phyloP scores from a whole-genome alignment of 1,139 yeast genomes.

The Kluyveromyces sp. region DNA sequence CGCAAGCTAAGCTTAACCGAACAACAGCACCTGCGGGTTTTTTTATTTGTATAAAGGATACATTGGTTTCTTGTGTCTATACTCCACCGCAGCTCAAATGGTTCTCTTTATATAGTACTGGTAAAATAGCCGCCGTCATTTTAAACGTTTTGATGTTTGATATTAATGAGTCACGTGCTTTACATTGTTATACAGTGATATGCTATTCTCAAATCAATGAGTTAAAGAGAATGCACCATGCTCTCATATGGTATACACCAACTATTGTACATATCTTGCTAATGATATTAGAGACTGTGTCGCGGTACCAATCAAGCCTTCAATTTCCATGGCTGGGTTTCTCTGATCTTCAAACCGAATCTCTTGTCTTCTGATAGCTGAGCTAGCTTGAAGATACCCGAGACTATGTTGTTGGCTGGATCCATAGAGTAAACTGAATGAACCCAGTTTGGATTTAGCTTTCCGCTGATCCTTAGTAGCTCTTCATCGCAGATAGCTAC shows the following conservation, averaged over 20 bases:
- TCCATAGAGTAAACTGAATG: slow-evolving; percentile 62
- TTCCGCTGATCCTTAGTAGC: slow-evolving; percentile 70
- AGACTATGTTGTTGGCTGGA: slow-evolving; percentile 37
- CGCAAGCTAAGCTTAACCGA: too few relatives aligned
- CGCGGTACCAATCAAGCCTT: slow-evolving; percentile 6
- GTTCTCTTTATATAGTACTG: background rate
- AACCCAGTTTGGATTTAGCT: slow-evolving; percentile 74
- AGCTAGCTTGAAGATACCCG: slow-evolving; percentile 48
- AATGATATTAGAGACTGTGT: background rate
- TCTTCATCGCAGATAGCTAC: slow-evolving; percentile 55
- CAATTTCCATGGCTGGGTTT: slow-evolving; percentile 49
- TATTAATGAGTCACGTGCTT: background rate
- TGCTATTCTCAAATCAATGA: background rate
- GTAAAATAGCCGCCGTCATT: slow-evolving; percentile 2
- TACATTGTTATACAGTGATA: too few relatives aligned
- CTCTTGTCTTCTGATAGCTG: slow-evolving; percentile 56
- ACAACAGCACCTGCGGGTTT: too few relatives aligned
- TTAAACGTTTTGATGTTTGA: background rate
- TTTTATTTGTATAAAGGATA: too few relatives aligned
- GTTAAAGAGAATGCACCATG: background rate
- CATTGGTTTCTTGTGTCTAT: too few relatives aligned
- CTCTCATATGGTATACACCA: background rate
- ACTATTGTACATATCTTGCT: slow-evolving; percentile 1
- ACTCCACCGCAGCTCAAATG: background rate
- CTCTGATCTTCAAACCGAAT: slow-evolving; percentile 60